These are phyloP conservation scores for Lipomyces sp. DNA, from an alignment of 805 yeast genomes.

Conservation along the genomic window DNA sequence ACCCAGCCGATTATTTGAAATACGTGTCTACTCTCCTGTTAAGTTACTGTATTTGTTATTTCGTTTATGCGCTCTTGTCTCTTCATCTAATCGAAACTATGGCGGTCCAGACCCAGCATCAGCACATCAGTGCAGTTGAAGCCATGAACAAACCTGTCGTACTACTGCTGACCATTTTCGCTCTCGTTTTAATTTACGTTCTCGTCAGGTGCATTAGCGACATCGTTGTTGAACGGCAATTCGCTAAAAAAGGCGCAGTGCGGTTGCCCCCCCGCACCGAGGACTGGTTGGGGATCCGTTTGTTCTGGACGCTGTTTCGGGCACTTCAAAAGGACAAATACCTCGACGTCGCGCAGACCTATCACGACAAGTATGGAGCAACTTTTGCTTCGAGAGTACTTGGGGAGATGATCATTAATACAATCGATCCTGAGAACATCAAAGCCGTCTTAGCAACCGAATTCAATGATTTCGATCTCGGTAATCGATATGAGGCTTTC, in stretches of 20 bases:
- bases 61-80: too few relatives aligned
- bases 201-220: not conserved
- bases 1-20: too few relatives aligned
- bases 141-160: not conserved
- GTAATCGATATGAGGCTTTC: constrained; percentile 39
- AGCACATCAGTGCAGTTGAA: not conserved
- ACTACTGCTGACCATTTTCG: not conserved
- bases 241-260: not conserved
- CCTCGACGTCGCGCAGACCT: not conserved
- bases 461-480: constrained; percentile 45
- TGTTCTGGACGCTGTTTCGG: not conserved
- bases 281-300: not conserved
- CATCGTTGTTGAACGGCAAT: constrained; percentile 2
- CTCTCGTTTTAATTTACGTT: not conserved
- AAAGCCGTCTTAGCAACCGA: constrained; percentile 44
- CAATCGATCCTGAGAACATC: constrained; percentile 44
- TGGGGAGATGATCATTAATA: constrained; percentile 3
- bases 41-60: too few relatives aligned
- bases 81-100: not conserved
- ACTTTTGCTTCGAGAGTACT: constrained; percentile 5
- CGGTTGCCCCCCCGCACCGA: not conserved
- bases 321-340: not conserved
- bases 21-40: too few relatives aligned
- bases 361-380: not conserved
- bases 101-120: not conserved